Percentiles rank a stretch among this genome's conserved stretches.
Evolutionary conservation across 2,329 filamentous ascomycete genomes (phyloP).

Genomic region (Phyllosticta capitalensis): DNA sequence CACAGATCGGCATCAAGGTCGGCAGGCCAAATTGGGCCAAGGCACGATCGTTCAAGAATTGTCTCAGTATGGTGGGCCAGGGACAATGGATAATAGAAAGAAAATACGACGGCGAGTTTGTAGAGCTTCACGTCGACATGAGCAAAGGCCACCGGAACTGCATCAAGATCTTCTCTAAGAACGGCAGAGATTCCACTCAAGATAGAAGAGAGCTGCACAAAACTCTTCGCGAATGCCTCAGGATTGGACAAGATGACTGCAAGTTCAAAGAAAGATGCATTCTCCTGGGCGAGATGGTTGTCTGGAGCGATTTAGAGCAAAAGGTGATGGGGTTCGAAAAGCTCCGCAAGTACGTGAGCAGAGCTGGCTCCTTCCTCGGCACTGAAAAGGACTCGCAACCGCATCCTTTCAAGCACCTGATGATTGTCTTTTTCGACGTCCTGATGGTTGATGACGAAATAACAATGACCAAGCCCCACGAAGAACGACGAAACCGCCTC

Average conservation of each 20-base stretch:
- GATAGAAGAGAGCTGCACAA: constrained; percentile 57
- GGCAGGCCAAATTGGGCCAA: constrained; percentile 37
- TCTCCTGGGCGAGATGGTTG: constrained; percentile 72
- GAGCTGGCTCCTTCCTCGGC: constrained; percentile 62
- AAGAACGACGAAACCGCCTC: constrained; percentile 52
- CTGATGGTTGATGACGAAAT: constrained; percentile 47
- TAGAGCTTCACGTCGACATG: constrained; percentile 74
- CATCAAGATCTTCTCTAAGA: constrained; percentile 84
- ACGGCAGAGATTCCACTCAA: constrained; percentile 75
- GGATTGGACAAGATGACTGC: constrained; percentile 50
- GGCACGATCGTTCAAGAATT: constrained; percentile 56
- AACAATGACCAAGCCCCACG: constrained; percentile 45
- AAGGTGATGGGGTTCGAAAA: constrained; percentile 69
- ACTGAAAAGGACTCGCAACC: constrained; percentile 57
- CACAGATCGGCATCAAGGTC: constrained; percentile 36
- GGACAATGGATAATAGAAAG: constrained; percentile 63
- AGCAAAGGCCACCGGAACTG: constrained; percentile 40
- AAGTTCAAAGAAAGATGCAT: constrained; percentile 59
- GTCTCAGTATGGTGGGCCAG: constrained; percentile 52
- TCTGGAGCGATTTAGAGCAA: constrained; percentile 59
- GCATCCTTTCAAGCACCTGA: constrained; percentile 47
- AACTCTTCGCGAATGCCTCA: constrained; percentile 55
- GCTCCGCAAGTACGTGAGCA: constrained; percentile 67
- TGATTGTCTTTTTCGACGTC: constrained; percentile 53
- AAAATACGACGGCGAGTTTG: constrained; percentile 85